Base-by-base conservation (phyloP, 2,329 filamentous ascomycete species). In the Simplicillium aogashimaense region DNA sequence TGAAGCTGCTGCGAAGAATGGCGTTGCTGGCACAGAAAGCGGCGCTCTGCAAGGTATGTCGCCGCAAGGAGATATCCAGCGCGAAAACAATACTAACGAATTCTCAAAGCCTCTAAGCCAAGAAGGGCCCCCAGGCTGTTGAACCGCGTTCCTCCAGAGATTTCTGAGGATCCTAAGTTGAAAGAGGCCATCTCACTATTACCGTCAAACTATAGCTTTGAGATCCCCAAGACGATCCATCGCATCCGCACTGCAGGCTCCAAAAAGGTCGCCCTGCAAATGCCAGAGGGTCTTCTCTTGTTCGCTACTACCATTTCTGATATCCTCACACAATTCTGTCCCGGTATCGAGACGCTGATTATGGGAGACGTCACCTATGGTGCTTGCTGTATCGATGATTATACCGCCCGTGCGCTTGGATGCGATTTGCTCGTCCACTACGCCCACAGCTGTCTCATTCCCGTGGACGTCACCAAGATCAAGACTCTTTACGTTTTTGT, bases 361-460 rank as follows among this genome's bases (percentile, higher is more conserved):
- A 98, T 98, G 92, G 92, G 92, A 45, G 92, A 98, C 58, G 92
- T 98, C 34, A 98, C 92, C 1, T 98, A 98, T 59, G 92, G 92
- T 47, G 92, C 92, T 16, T 98, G 92, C 68, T 98, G 92, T 57
- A 95, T 98, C 52, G 92, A 98, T 59, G 92, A 98, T 64, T 98
- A 94, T 64, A 98, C 92, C 0, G 94, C 92, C 2, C 74, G 90
- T 35, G 92, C 94, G 1, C 74, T 98, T 16, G 92, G 88, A 2
- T 98, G 92, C 58, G 92, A 98, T 52, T 69, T 98, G 7, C 72
- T 98, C 9, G 86, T 98, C 2, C 92, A 98, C 65, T 98, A 98
- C 57, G 92, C 92, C 1, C 92, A 98, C 64, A 94, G 86, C 57
- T 98, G 92, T 53, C 72, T 98, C 46, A 94, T 98, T 50, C 92